Percentiles rank a stretch among this genome's conserved stretches.
Conservation (phyloP, 2,329 filamentous ascomycete species). For the Ophiosphaerella korrae region DNA sequence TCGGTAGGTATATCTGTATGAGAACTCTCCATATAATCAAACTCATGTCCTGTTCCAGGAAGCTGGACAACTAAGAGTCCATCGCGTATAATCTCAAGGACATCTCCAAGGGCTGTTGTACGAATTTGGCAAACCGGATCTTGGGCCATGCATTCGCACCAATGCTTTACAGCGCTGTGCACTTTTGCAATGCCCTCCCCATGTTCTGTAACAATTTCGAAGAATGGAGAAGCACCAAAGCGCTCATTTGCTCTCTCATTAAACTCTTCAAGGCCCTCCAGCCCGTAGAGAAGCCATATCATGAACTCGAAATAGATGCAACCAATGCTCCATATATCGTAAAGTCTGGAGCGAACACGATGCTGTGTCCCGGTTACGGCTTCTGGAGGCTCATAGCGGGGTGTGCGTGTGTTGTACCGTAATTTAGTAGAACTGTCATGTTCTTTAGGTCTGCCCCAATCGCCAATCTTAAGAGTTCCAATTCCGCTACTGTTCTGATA, state of each 20-base stretch:
- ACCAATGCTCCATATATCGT: slow-evolving; percentile 33
- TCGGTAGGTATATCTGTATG: too few species aligned
- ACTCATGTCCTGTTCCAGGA: background rate
- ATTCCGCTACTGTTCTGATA: slow-evolving; percentile 9
- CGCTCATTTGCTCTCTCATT: background rate
- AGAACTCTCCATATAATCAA: too few species aligned
- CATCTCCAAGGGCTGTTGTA: slow-evolving; percentile 1
- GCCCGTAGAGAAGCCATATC: slow-evolving; percentile 27
- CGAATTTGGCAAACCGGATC: background rate
- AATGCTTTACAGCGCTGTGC: background rate
- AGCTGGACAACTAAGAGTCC: slow-evolving; percentile 2
- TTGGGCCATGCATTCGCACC: slow-evolving; percentile 3
- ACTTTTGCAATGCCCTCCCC: background rate
- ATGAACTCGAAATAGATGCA: slow-evolving; percentile 30
- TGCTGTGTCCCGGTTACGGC: background rate
- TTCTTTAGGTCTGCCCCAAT: slow-evolving; percentile 18
- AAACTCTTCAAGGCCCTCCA: slow-evolving; percentile 2
- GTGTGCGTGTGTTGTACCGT: slow-evolving; percentile 9
- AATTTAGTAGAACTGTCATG: slow-evolving; percentile 5
- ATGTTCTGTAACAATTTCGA: background rate
- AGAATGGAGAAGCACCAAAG: background rate
- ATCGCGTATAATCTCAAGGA: background rate
- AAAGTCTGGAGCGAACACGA: slow-evolving; percentile 17
- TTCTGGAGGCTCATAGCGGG: slow-evolving; percentile 24
- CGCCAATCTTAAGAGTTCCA: slow-evolving; percentile 22